Conservation (phyloP, 1,139 yeast genomes). For the Sugiyamaella neomexicana region DNA sequence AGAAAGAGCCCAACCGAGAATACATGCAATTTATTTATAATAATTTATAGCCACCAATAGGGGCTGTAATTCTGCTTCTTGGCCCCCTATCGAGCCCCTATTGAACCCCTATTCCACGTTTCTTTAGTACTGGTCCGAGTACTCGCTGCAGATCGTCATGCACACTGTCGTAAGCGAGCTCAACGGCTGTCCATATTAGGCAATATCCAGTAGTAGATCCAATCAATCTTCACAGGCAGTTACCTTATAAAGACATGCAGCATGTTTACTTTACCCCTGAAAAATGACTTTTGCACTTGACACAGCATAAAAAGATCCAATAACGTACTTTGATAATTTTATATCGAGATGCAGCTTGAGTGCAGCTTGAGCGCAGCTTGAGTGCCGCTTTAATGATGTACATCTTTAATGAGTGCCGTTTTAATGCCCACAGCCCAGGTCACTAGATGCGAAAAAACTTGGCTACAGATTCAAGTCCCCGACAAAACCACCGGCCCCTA, state of each 20-base stretch:
- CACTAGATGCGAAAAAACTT: no score
- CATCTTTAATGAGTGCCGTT: no score
- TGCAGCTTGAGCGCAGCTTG: no score
- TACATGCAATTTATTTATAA: slow-evolving; percentile 1
- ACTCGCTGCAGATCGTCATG: neutral
- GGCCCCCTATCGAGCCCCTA: neutral
- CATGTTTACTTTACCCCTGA: neutral
- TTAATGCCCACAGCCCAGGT: no score
- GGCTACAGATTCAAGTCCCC: no score
- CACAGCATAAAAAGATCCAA: no score
- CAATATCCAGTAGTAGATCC: neutral
- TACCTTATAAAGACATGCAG: neutral
- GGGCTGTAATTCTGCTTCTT: neutral
- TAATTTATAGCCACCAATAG: neutral
- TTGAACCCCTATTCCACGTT: neutral
- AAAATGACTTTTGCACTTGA: no score
- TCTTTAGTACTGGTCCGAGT: neutral
- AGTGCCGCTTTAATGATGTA: no score
- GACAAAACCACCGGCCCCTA: no score
- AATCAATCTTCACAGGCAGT: neutral
- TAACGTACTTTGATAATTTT: no score
- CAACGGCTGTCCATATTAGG: neutral
- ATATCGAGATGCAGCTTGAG: no score
- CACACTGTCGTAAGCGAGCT: neutral
- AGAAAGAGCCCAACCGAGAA: no score